phyloP scores from a whole-genome alignment of 805 yeast species.

The Sugiyamaella floridensis region DNA sequence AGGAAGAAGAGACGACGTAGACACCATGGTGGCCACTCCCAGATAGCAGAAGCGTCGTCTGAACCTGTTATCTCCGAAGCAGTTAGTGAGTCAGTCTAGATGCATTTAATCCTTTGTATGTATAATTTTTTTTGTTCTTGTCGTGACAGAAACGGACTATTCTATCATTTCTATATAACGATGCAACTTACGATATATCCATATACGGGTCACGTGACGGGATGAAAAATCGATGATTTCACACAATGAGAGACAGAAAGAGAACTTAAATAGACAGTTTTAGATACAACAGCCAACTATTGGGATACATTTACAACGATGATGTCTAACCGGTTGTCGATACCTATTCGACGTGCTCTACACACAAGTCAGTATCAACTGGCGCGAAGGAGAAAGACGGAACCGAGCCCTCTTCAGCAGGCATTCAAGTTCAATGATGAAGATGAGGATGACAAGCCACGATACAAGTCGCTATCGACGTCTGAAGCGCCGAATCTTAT shows the following conservation, averaged over 20 bases:
- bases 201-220: background rate
- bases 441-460: slow-evolving; percentile 14
- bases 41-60: background rate
- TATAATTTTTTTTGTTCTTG: too few species aligned
- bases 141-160: too few species aligned
- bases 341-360: background rate
- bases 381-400: background rate
- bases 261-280: too few species aligned
- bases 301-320: too few species aligned
- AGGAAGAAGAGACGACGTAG: slow-evolving; percentile 12
- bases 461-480: slow-evolving; percentile 1
- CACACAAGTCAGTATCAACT: background rate
- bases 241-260: too few species aligned
- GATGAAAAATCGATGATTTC: background rate
- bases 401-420: slow-evolving; percentile 7
- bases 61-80: background rate
- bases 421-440: slow-evolving; percentile 18
- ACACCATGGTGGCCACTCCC: slow-evolving; percentile 1
- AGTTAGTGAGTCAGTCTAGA: too few species aligned
- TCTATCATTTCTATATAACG: too few species aligned
- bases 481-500: slow-evolving; percentile 26
- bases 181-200: too few species aligned
- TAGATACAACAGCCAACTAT: too few species aligned
- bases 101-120: too few species aligned
- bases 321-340: background rate